Base-by-base conservation (phyloP, 495 filamentous ascomycete species). In the Penicillium soppii region DNA sequence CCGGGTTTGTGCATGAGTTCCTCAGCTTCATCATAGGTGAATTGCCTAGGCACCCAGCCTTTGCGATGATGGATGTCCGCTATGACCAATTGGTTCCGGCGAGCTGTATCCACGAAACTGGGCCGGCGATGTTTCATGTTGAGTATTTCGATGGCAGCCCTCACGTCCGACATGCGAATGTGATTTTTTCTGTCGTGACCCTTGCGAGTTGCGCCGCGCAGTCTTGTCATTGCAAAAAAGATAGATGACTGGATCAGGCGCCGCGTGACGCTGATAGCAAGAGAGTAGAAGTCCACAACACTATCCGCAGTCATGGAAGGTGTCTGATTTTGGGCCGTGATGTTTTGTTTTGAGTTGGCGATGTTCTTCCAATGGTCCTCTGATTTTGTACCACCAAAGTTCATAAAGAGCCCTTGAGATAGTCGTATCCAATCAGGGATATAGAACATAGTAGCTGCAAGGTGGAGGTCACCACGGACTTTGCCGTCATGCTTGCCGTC, bases 351-450 rank as follows among this genome's bases (percentile, higher is more conserved):
- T 17, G 67, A 65, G 20, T 43, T 29, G 7, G 69, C 71, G 6
- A 86, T 43, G 45, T 70, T 68, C 13, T 61, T 69, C 88, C 88
- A 95, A 57, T 90, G 90, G 40, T 83, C 75, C 32, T 86, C 80
- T 17, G 69, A 62, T 33, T 61, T 51, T 38, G 61, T 49, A 27
- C 78, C 69, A 2, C 73, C 68, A 4, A 80, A 77, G 63, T 94
- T 92, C 91, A 96, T 95, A 59, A 95, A 94, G 1, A 92, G 32
- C 4, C 73, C 72, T 19, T 75, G 70, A 0, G 88, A 87, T 5
- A 95, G 69, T 13, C 67, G 54, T 5, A 94, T 69, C 84, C 86
- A 92, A 7, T 65, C 75, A 15, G 69, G 65, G 5, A 85, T 54
- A 29, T 74, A 63, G 22, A 95, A 78, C 0, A 95, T 54, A 44